A percentile compares a stretch with the other conserved stretches of the same genome.
Conservation (phyloP, 179 eudicot genomes). For the Patellifolia procumbens region DNA sequence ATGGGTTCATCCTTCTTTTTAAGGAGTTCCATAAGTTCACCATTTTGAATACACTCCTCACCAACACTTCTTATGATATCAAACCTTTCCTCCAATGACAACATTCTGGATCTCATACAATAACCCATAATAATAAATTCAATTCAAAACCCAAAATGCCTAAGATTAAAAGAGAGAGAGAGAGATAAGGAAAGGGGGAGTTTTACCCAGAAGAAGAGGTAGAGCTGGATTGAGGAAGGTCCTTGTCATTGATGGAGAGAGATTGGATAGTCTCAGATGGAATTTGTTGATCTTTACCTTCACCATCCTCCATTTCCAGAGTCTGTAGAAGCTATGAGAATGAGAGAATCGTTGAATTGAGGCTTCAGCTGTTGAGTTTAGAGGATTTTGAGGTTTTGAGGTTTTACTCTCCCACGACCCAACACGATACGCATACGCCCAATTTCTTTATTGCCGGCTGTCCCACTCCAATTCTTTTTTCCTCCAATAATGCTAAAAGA, state of each 20-base stretch:
- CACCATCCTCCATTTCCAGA: not conserved
- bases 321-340: not conserved
- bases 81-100: constrained; percentile 64
- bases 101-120: constrained; percentile 36
- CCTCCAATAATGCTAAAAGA: too few species aligned
- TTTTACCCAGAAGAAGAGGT: not conserved
- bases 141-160: not conserved
- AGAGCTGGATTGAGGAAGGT: not conserved
- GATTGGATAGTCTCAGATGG: not conserved
- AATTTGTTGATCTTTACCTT: not conserved
- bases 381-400: too few species aligned
- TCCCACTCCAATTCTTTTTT: too few species aligned
- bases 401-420: too few species aligned
- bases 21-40: constrained; percentile 62
- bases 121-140: not conserved
- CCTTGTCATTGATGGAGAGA: not conserved
- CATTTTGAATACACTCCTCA: constrained; percentile 87
- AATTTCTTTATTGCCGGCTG: too few species aligned
- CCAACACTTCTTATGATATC: constrained; percentile 66
- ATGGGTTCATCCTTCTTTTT: constrained; percentile 63
- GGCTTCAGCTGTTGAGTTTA: too few species aligned
- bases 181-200: not conserved
- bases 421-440: too few species aligned
- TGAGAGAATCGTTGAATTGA: too few species aligned
- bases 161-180: not conserved